Evolutionary conservation across 2,329 filamentous ascomycete species (phyloP).

Genomic region (Capronia coronata): DNA sequence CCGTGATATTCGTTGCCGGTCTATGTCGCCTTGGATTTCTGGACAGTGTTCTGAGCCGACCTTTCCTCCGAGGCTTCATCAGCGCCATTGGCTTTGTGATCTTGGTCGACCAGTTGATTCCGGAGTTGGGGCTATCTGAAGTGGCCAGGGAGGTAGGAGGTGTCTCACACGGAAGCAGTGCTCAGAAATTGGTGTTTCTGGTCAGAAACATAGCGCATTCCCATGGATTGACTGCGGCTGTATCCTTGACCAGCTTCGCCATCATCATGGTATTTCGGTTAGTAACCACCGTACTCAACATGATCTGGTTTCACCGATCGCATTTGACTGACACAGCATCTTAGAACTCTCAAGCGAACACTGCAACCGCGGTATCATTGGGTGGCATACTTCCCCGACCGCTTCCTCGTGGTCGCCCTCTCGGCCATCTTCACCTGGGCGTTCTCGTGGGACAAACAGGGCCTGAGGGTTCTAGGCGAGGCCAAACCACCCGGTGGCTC

Average conservation of each 20-base stretch:
- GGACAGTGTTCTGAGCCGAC: slow-evolving; percentile 86
- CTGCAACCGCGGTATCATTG: slow-evolving; percentile 71
- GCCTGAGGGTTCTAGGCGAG: slow-evolving; percentile 75
- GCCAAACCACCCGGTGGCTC: slow-evolving; percentile 66
- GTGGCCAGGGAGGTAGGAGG: slow-evolving; percentile 53
- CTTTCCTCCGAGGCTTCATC: slow-evolving; percentile 91
- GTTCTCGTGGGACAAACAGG: slow-evolving; percentile 70
- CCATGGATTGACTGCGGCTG: slow-evolving; percentile 67
- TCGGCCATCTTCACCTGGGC: slow-evolving; percentile 73
- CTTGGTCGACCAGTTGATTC: slow-evolving; percentile 86
- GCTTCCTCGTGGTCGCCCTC: slow-evolving; percentile 79
- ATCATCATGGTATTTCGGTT: slow-evolving; percentile 89
- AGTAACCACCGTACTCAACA: slow-evolving; percentile 29
- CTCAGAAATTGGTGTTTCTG: slow-evolving; percentile 80
- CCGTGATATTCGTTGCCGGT: slow-evolving; percentile 81
- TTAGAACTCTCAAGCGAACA: slow-evolving; percentile 69
- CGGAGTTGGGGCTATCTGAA: slow-evolving; percentile 70
- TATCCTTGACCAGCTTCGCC: slow-evolving; percentile 72
- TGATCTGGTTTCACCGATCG: too few relatives aligned
- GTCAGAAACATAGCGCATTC: slow-evolving; percentile 57
- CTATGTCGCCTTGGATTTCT: slow-evolving; percentile 81
- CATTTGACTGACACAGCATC: slow-evolving; percentile 1
- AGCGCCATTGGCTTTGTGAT: slow-evolving; percentile 96
- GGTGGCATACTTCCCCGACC: slow-evolving; percentile 85
- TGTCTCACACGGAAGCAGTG: slow-evolving; percentile 73